Evolutionary conservation across 75 land plant species (phyloP), one percentile per base, ranked within the genome.

Genomic region (Sequoia sempervirens): DNA sequence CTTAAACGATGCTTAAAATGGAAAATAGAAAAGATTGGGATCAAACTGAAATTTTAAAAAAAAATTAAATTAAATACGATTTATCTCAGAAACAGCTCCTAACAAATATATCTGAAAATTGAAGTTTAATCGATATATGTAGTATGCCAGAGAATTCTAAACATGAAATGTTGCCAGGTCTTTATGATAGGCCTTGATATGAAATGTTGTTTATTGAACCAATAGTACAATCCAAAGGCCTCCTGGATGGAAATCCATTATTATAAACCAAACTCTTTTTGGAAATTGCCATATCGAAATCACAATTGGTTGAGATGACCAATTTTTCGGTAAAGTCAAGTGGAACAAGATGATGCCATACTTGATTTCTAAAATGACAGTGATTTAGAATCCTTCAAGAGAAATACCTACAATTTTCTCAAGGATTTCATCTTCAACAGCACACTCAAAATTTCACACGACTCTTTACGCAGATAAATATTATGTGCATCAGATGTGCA

Each of bases 181-280:
- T 3, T 26, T n/a, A 11, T 78, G 53, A 32, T 28, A 45, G 80
- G 15, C 50, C 46, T 45, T 70, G 30, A 9, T 23, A 32, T 32
- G 4, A 50, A 70, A 70, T 70, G 50, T 78, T 78, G 30, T 43
- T 78, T 78, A 78, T 78, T 78, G 52, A 40, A 78, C 46, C 50
- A 78, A 45, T 78, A 11, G 80, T 45, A 45, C n/a, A 43, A 12
- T 26, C 47, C 10, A 1, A 45, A 40, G 80, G 80, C 80, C 46
- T 78, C n/a, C 80, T 43, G 80, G 80, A 78, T 43, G 50, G 28
- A 45, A 78, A 78, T 78, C 80, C 80, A 45, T 78, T 78, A 78
- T 78, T 78, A 75, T 78, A 45, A 45, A 78, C 80, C 45, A 47
- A 43, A 13, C 80, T 45, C 80, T 43, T 43, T 45, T 26, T 43